Evolutionary conservation across 2,329 filamentous ascomycete species (phyloP).

Genomic region (Trichoderma hamatum): DNA sequence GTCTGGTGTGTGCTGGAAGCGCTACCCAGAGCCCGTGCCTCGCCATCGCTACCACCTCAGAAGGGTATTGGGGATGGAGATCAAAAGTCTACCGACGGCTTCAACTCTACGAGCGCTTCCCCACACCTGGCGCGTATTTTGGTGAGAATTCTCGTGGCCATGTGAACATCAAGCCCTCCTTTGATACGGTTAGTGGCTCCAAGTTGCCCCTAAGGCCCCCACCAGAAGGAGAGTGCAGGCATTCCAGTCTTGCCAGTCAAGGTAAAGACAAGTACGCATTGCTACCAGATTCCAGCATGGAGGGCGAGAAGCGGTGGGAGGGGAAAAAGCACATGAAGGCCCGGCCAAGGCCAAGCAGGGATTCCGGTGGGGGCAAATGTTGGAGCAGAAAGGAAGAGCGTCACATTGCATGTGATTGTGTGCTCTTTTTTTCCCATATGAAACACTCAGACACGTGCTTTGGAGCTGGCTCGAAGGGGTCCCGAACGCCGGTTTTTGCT

Average conservation of each 20-base stretch:
- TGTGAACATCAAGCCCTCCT: slow-evolving; percentile 16
- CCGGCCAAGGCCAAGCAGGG: not conserved
- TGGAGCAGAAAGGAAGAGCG: not conserved
- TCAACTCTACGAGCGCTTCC: not conserved
- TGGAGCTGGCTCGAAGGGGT: not conserved
- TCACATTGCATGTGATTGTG: slow-evolving; percentile 26
- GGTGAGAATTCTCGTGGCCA: slow-evolving; percentile 24
- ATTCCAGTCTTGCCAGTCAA: slow-evolving; percentile 18
- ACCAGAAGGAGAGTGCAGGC: slow-evolving; percentile 2
- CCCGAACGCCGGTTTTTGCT: not conserved
- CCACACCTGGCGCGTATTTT: slow-evolving; percentile 8
- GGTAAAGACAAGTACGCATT: not conserved
- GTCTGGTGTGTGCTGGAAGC: not conserved
- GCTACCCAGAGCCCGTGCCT: not conserved
- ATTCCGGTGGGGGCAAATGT: slow-evolving; percentile 1
- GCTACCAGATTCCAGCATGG: not conserved
- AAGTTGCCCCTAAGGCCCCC: slow-evolving; percentile 11
- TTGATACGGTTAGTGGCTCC: slow-evolving; percentile 20
- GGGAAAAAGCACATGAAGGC: slow-evolving; percentile 12
- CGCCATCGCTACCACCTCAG: not conserved
- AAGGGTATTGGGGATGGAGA: not conserved
- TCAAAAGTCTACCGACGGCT: not conserved
- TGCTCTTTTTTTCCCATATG: not conserved
- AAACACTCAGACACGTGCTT: slow-evolving; percentile 17
- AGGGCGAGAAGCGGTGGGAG: slow-evolving; percentile 13